Evolutionary conservation across 768 basidiomycete species (phyloP).

Genomic region (Artomyces pyxidatus): DNA sequence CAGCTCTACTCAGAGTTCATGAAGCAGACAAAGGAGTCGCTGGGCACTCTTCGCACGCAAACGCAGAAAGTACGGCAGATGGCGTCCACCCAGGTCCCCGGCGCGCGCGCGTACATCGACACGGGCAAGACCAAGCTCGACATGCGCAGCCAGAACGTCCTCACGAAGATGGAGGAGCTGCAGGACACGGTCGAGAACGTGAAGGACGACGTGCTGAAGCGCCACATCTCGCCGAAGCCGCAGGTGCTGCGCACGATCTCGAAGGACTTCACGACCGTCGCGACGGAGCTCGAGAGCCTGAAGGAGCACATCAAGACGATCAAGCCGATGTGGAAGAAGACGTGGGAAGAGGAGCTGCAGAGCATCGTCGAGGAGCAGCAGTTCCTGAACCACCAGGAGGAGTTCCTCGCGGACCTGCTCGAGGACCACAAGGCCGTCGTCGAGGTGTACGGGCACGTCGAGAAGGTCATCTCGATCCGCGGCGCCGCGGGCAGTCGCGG

Average conservation of each 20-base stretch:
- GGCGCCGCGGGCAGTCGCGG: conserved; percentile 35
- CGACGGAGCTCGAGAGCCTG: conserved; percentile 65
- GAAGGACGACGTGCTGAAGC: conserved; percentile 86
- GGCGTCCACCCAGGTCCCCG: conserved; percentile 73
- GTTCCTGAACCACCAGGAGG: conserved; percentile 87
- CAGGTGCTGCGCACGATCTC: conserved; percentile 61
- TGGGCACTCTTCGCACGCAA: conserved; percentile 71
- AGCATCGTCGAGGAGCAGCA: conserved; percentile 97
- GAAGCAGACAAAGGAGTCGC: conserved; percentile 81
- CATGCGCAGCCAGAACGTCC: conserved; percentile 74
- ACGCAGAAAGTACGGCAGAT: conserved; percentile 85
- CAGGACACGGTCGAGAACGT: conserved; percentile 86
- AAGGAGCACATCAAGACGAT: conserved; percentile 81
- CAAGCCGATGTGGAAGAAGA: conserved; percentile 98
- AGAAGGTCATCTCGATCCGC: conserved; percentile 75
- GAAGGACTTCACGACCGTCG: conserved; percentile 59
- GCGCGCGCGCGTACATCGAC: conserved; percentile 81
- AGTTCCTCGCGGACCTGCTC: conserved; percentile 77
- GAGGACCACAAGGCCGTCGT: conserved; percentile 89
- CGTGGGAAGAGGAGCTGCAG: conserved; percentile 94
- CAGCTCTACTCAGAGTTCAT: conserved; percentile 94
- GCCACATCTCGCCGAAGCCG: conserved; percentile 78
- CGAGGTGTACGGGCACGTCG: conserved; percentile 85
- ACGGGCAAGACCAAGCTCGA: conserved; percentile 92
- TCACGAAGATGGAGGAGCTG: conserved; percentile 90